A percentile compares a stretch with the other conserved stretches of the same genome.
Evolutionary conservation across 2,329 filamentous ascomycete species (phyloP).

Genomic region (Trichophyton rubrum): DNA sequence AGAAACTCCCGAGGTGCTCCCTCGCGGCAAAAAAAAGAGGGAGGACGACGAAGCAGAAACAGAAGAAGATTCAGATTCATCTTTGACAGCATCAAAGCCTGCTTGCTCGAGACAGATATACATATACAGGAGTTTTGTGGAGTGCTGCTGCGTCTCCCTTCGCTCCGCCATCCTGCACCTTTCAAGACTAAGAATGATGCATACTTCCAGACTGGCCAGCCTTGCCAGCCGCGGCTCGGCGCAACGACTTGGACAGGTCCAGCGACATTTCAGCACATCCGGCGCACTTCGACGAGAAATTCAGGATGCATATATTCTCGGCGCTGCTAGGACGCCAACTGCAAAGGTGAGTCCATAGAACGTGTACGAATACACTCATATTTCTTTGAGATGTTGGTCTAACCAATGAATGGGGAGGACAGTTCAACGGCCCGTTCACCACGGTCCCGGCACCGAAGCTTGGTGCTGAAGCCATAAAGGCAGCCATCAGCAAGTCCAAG

Average conservation of each 20-base stretch:
- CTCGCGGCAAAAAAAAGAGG: not conserved
- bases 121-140: not conserved
- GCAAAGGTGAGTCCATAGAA: constrained; percentile 52
- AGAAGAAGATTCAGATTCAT: not conserved
- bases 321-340: constrained; percentile 77
- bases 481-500: constrained; percentile 73
- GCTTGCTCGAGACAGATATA: not conserved
- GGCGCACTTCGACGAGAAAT: constrained; percentile 49
- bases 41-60: not conserved
- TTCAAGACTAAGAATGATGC: not conserved
- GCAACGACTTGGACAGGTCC: constrained; percentile 36
- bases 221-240: not conserved
- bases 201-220: not conserved
- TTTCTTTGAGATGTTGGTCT: no score
- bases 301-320: constrained; percentile 86
- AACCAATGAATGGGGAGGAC: no score
- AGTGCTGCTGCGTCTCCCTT: not conserved
- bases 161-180: not conserved
- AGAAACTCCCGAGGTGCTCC: not conserved
- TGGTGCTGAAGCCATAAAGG: constrained; percentile 81
- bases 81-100: no score
- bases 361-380: no score
- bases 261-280: constrained; percentile 42
- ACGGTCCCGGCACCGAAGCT: constrained; percentile 76
- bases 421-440: constrained; percentile 92